Conservation (phyloP, 495 filamentous ascomycete genomes). For the Pseudomonodictys pantanalensis region DNA sequence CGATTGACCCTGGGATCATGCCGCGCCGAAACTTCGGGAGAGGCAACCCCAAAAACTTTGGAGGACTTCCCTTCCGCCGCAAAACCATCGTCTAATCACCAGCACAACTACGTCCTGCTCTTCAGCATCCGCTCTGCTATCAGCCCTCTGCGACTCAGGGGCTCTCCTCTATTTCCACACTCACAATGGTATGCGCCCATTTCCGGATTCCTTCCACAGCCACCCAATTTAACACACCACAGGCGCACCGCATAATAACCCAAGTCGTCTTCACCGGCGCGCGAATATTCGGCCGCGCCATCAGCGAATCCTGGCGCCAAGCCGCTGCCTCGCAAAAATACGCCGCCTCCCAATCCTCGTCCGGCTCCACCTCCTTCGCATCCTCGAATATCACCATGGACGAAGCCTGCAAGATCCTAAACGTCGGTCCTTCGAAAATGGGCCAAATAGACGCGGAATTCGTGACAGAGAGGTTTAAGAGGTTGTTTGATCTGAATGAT, state of each 20-base stretch:
- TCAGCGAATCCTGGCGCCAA: constrained; percentile 59
- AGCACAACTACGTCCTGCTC: neutral
- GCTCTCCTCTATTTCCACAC: too few relatives aligned
- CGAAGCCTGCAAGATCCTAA: constrained; percentile 96
- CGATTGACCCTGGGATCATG: neutral
- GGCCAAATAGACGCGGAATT: constrained; percentile 73
- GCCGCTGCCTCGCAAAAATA: constrained; percentile 79
- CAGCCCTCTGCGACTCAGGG: too few relatives aligned
- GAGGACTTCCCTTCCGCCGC: neutral
- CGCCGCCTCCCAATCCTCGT: constrained; percentile 58
- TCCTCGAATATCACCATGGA: constrained; percentile 80
- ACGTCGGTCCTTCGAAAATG: constrained; percentile 81
- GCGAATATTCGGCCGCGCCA: constrained; percentile 89
- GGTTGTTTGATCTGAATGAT: constrained; percentile 88
- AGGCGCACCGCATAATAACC: constrained; percentile 94
- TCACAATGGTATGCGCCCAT: constrained; percentile 3
- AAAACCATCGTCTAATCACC: neutral
- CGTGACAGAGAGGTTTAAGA: constrained; percentile 86
- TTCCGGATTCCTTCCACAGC: neutral
- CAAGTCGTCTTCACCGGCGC: constrained; percentile 87
- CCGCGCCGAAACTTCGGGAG: neutral
- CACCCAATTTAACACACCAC: constrained; percentile 12
- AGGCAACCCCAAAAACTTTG: constrained; percentile 16
- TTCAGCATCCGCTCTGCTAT: neutral
- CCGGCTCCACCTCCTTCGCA: constrained; percentile 50